Percentiles rank a stretch among this genome's conserved stretches.
phyloP scores from a whole-genome alignment of 1,284 basidiomycete species.

The Moniliophthora roreri region DNA sequence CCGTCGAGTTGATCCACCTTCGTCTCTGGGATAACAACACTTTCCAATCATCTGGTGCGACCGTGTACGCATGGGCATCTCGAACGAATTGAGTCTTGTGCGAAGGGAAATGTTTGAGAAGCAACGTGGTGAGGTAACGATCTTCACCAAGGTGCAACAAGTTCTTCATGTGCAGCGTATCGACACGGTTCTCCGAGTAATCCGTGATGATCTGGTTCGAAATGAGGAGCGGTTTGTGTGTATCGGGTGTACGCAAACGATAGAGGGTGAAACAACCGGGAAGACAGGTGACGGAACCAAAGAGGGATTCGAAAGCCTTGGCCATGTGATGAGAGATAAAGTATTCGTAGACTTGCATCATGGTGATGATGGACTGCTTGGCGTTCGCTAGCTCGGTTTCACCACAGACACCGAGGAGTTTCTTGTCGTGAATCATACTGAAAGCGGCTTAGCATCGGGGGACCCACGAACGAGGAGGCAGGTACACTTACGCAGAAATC shows the following conservation, averaged over 20 bases:
- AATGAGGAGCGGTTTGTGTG: conserved; percentile 86
- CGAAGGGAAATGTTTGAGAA: conserved; percentile 91
- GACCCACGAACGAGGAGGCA: neutral
- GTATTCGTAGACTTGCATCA: conserved; percentile 99
- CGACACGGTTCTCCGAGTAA: conserved; percentile 95
- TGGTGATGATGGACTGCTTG: conserved; percentile 92
- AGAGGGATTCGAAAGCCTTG: conserved; percentile 96
- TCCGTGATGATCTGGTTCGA: conserved; percentile 89
- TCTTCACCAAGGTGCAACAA: conserved; percentile 96
- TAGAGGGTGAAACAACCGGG: conserved; percentile 98
- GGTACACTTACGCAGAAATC: conserved; percentile 79
- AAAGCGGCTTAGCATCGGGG: conserved; percentile 8
- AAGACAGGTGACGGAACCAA: conserved; percentile 97
- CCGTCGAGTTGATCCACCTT: conserved; percentile 99
- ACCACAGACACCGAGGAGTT: conserved; percentile 90
- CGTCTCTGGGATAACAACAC: conserved; percentile 96
- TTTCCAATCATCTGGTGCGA: conserved; percentile 92
- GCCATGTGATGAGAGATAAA: conserved; percentile 97
- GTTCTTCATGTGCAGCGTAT: conserved; percentile 98
- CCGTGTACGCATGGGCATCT: conserved; percentile 90
- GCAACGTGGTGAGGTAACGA: conserved; percentile 94
- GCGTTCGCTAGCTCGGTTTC: conserved; percentile 90
- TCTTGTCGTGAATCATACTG: conserved; percentile 92
- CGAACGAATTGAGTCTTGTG: conserved; percentile 95
- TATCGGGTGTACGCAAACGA: conserved; percentile 90